Percentiles rank a stretch among this genome's conserved stretches.
Conservation (phyloP, 129 eudicot genomes). For the Solidago caesia region DNA sequence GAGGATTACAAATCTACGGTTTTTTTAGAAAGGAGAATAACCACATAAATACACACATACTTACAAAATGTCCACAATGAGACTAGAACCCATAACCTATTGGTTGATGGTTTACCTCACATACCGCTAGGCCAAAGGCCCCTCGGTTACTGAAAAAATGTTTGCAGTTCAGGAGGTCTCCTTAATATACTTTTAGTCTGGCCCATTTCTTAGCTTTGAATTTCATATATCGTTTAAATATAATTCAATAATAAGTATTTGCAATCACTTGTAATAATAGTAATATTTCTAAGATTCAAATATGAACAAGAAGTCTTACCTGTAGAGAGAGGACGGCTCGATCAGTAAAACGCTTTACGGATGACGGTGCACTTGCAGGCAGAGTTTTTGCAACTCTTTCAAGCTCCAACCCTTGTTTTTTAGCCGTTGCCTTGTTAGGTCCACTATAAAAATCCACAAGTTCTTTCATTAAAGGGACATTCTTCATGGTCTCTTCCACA, state of each 20-base stretch:
- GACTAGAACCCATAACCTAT: too few relatives aligned
- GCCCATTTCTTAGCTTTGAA: too few relatives aligned
- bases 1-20: too few relatives aligned
- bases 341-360: conserved; percentile 71
- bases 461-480: conserved; percentile 71
- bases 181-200: too few relatives aligned
- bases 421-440: conserved; percentile 81
- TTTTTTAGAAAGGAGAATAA: too few relatives aligned
- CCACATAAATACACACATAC: too few relatives aligned
- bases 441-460: conserved; percentile 81
- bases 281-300: neutral
- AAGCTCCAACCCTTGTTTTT: conserved; percentile 73
- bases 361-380: conserved; percentile 64
- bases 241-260: neutral
- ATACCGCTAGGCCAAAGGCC: too few relatives aligned
- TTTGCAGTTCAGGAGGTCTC: too few relatives aligned
- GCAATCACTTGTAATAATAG: neutral
- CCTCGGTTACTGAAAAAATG: too few relatives aligned
- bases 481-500: conserved; percentile 67
- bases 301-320: conserved; percentile 39
- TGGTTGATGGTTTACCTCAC: too few relatives aligned
- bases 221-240: too few relatives aligned
- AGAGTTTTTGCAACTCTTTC: conserved; percentile 90
- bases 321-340: conserved; percentile 83
- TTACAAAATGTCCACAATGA: too few relatives aligned